Conservation (phyloP, 352 stramenopile genomes). For the Phytophthora tubulina region DNA sequence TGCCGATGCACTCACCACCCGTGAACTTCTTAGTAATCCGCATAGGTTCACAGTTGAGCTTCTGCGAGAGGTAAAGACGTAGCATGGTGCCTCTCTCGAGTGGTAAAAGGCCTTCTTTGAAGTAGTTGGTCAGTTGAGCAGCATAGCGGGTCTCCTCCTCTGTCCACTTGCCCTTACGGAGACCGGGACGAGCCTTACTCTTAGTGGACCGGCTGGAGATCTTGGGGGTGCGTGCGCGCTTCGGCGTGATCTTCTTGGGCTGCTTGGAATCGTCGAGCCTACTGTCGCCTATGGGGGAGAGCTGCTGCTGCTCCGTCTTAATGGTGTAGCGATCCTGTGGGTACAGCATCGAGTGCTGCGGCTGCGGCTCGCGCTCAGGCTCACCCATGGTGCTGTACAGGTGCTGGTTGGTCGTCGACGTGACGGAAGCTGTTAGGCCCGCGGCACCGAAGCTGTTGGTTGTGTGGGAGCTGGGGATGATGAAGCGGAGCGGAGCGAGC, state of each 20-base stretch:
- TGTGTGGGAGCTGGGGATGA: constrained; percentile 70
- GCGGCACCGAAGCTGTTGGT: constrained; percentile 29
- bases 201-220: constrained; percentile 77
- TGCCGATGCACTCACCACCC: constrained; percentile 91
- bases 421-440: constrained; percentile 9
- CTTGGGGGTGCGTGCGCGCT: constrained; percentile 66
- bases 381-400: constrained; percentile 29
- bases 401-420: constrained; percentile 13
- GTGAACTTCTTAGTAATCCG: constrained; percentile 95
- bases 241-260: constrained; percentile 60
- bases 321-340: constrained; percentile 33
- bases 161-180: constrained; percentile 90
- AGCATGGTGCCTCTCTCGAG: constrained; percentile 92
- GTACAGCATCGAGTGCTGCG: constrained; percentile 40
- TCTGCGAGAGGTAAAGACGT: constrained; percentile 90
- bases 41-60: constrained; percentile 94
- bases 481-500: constrained; percentile 80
- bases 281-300: constrained; percentile 7
- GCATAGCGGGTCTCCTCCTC: constrained; percentile 85
- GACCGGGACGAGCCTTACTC: constrained; percentile 85
- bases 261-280: constrained; percentile 37
- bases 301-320: constrained; percentile 36
- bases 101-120: constrained; percentile 85
- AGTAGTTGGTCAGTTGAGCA: constrained; percentile 81
- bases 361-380: constrained; percentile 39